Percentiles rank a stretch among this genome's conserved stretches.
phyloP scores from a whole-genome alignment of 176 grass and related monocot species.

The Calamus simplicifolius region DNA sequence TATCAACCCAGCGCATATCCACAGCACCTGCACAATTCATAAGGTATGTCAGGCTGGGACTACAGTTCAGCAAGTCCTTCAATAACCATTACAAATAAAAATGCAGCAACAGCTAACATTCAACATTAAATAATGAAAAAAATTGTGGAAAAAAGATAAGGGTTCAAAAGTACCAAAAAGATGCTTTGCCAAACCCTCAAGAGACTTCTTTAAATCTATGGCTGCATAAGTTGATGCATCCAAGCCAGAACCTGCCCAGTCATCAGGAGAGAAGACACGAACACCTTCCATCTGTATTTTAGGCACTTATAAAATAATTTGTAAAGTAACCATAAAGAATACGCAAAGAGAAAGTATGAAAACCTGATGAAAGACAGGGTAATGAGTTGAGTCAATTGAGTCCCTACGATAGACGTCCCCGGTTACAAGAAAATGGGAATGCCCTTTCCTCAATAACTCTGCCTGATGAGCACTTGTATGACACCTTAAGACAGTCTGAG shows the following conservation, averaged over 20 bases:
- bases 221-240: constrained; percentile 79
- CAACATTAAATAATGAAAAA: no score
- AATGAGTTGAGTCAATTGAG: constrained; percentile 93
- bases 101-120: no score
- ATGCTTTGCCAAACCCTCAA: constrained; percentile 91
- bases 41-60: not conserved
- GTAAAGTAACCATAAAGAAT: no score
- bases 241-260: constrained; percentile 72
- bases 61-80: not conserved
- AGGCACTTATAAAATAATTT: not conserved
- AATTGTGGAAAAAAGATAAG: not conserved
- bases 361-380: constrained; percentile 96
- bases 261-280: constrained; percentile 65
- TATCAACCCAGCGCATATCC: constrained; percentile 99
- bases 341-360: no score
- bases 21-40: constrained; percentile 57
- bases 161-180: constrained; percentile 53
- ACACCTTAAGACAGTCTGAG: constrained; percentile 5
- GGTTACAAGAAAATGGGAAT: constrained; percentile 87
- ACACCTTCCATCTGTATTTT: constrained; percentile 86
- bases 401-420: constrained; percentile 98
- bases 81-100: not conserved
- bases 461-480: constrained; percentile 97
- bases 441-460: constrained; percentile 77
- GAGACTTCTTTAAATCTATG: constrained; percentile 63